Evolutionary conservation across 331 rosid species (phyloP).

Genomic region (Quercus tomentella): DNA sequence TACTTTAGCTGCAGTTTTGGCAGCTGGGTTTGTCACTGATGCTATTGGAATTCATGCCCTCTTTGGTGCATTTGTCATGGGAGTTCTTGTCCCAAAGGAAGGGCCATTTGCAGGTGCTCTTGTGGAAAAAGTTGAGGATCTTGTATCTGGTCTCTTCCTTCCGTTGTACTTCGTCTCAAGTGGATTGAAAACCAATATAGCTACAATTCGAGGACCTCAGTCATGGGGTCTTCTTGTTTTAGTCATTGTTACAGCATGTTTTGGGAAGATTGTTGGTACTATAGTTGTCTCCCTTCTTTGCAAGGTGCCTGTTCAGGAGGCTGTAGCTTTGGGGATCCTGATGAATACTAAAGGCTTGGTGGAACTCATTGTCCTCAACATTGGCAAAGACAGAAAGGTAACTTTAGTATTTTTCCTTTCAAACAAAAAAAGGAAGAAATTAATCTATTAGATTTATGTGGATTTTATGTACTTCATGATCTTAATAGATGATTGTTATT

Average conservation of each 20-base stretch:
- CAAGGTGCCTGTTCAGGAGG: slow-evolving; percentile 39
- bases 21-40: slow-evolving; percentile 61
- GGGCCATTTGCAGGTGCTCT: slow-evolving; percentile 55
- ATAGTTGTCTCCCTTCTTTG: slow-evolving; percentile 43
- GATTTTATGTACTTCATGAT: not conserved
- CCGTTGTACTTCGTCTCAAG: slow-evolving; percentile 71
- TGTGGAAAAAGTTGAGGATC: slow-evolving; percentile 74
- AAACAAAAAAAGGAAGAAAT: not conserved
- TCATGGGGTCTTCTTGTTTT: slow-evolving; percentile 70
- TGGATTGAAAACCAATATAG: slow-evolving; percentile 60
- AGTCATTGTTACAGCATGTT: slow-evolving; percentile 56
- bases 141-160: slow-evolving; percentile 56
- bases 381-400: slow-evolving; percentile 72
- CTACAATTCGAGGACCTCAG: slow-evolving; percentile 45
- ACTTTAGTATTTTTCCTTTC: not conserved
- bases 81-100: slow-evolving; percentile 56
- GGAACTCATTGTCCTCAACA: slow-evolving; percentile 70
- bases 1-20: slow-evolving; percentile 40
- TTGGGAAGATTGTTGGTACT: slow-evolving; percentile 60
- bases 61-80: slow-evolving; percentile 68
- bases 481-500: not conserved
- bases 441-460: not conserved
- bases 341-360: slow-evolving; percentile 80
- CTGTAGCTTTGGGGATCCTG: slow-evolving; percentile 58
- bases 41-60: slow-evolving; percentile 64